These are phyloP conservation scores for Cruciata laevipes DNA, from an alignment of 257 asterid species.

Conservation along the genomic window DNA sequence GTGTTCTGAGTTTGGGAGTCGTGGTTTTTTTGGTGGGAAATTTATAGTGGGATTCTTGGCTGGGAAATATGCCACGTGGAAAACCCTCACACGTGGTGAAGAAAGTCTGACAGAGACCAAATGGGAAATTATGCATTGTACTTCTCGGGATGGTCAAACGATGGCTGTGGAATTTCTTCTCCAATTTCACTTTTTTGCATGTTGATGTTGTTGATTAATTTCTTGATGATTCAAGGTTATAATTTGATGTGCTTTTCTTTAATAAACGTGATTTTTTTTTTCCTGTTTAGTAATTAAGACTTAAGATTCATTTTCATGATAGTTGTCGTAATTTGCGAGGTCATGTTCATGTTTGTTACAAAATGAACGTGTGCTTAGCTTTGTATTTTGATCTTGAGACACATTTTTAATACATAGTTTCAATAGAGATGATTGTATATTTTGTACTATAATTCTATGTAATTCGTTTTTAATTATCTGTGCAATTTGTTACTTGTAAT, in stretches of 20 bases:
- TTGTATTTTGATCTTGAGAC: too few relatives aligned
- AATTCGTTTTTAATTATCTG: too few relatives aligned
- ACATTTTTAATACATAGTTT: too few relatives aligned
- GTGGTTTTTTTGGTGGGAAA: neutral
- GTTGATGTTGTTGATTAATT: neutral
- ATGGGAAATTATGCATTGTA: conserved; percentile 14
- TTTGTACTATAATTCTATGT: too few relatives aligned
- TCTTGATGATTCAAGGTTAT: neutral
- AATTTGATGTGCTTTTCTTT: neutral
- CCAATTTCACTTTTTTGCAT: conserved; percentile 4
- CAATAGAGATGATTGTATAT: too few relatives aligned
- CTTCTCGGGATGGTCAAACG: conserved; percentile 24
- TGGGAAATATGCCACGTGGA: conserved; percentile 24
- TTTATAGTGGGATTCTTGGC: conserved; percentile 10
- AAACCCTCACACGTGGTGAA: conserved; percentile 35
- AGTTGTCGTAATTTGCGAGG: too few relatives aligned
- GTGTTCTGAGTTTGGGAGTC: too few relatives aligned
- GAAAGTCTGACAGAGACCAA: conserved; percentile 35
- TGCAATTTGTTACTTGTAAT: too few relatives aligned
- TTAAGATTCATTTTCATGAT: too few relatives aligned
- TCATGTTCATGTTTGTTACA: too few relatives aligned
- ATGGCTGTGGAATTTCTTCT: conserved; percentile 20
- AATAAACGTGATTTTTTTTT: neutral
- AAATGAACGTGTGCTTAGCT: too few relatives aligned
- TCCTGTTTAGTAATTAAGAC: too few relatives aligned